phyloP scores from a whole-genome alignment of 2,329 filamentous ascomycete genomes.

The Pseudophaeomoniella oleicola region DNA sequence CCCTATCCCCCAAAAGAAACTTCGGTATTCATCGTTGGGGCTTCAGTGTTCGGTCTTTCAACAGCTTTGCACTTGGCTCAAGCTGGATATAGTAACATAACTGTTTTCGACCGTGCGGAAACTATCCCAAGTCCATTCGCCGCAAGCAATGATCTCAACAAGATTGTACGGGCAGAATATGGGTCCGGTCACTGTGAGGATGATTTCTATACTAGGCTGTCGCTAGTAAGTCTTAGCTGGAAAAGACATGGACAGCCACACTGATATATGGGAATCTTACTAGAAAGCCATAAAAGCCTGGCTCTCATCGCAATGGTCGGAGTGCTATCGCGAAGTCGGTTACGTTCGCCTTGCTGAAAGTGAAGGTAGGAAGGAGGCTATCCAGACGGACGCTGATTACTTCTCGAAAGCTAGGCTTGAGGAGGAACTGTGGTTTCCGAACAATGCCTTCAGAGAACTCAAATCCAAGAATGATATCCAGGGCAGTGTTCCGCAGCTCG shows the following conservation, averaged over 20 bases:
- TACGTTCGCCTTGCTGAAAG: conserved; percentile 23
- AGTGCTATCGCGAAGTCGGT: conserved; percentile 30
- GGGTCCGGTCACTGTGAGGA: conserved; percentile 6
- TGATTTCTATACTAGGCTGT: conserved; percentile 11
- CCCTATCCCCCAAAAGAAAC: conserved; percentile 4
- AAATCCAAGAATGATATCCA: conserved; percentile 11
- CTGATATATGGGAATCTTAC: conserved; percentile 1
- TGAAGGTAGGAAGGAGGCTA: background rate
- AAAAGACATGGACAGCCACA: background rate
- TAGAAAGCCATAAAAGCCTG: conserved; percentile 25
- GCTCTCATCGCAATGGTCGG: conserved; percentile 26
- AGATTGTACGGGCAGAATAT: conserved; percentile 21
- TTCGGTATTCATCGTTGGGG: conserved; percentile 31
- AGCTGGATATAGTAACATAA: conserved; percentile 31
- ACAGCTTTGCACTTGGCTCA: conserved; percentile 32
- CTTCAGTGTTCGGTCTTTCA: conserved; percentile 31
- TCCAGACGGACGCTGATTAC: background rate
- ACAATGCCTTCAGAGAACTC: background rate
- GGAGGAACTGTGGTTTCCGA: background rate
- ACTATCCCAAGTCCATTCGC: conserved; percentile 32
- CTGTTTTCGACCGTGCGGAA: conserved; percentile 28
- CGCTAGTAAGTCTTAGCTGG: conserved; percentile 7
- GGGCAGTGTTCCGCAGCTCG: conserved; percentile 10
- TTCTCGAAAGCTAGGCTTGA: background rate
- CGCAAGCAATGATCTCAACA: conserved; percentile 33